phyloP scores from a whole-genome alignment of 306 rosid genomes.

The Vigna unguiculata region DNA sequence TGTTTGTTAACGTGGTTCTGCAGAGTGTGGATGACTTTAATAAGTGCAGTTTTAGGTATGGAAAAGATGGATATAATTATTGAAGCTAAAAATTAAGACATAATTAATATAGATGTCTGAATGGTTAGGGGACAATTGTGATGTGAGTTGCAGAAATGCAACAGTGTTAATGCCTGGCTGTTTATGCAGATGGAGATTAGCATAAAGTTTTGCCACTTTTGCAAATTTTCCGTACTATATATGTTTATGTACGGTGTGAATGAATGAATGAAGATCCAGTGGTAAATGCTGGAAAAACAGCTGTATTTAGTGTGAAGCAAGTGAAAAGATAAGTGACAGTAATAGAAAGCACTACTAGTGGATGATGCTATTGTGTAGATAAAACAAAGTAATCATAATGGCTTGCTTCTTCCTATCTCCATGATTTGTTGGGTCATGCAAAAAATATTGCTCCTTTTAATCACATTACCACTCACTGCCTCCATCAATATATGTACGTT shows the following conservation, averaged over 20 bases:
- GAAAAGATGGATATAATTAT: neutral
- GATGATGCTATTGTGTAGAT: neutral
- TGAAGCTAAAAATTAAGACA: neutral
- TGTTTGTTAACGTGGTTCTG: slow-evolving; percentile 17
- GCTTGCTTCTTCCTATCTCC: neutral
- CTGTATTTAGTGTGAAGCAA: slow-evolving; percentile 43
- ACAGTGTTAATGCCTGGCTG: neutral
- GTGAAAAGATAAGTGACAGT: slow-evolving; percentile 24
- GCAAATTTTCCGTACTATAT: neutral
- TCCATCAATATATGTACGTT: no score
- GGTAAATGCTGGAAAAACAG: slow-evolving; percentile 41
- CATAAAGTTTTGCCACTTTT: slow-evolving; percentile 35
- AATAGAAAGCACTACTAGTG: slow-evolving; percentile 5
- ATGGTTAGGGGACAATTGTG: slow-evolving; percentile 21
- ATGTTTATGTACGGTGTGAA: neutral
- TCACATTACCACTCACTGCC: no score
- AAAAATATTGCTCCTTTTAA: no score
- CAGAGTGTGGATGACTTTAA: neutral
- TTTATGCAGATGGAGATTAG: neutral
- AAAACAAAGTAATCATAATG: slow-evolving; percentile 16
- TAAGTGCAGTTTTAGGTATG: slow-evolving; percentile 17
- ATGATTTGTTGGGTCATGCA: neutral
- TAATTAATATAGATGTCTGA: neutral
- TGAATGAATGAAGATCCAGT: slow-evolving; percentile 32
- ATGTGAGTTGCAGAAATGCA: slow-evolving; percentile 3